Base-by-base conservation (phyloP, 176 grass and related monocot species). In the Avena sativa region DNA sequence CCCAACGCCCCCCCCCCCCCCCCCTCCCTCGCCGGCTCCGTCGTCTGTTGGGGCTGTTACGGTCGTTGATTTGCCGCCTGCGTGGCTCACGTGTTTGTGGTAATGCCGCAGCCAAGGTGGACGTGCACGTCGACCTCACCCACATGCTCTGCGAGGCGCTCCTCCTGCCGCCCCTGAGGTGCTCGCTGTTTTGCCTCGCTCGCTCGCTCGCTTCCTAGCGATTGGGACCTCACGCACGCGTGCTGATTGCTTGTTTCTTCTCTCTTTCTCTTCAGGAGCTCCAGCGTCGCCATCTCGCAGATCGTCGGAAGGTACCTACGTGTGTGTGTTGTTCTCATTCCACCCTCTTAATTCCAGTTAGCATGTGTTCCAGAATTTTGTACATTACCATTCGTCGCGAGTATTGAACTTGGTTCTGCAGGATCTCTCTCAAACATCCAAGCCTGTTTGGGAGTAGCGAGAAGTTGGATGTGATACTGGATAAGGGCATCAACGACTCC, bases 401-500 rank as follows among this genome's bases (percentile, higher is more conserved):
- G 16, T 87, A 71, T 28, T 74, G 6, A 76, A 49, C 10, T 84
- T 75, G 69, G 28, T 11, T 80, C 84, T 75, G 43, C 62, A 99
- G 97, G 51, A 84, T 99, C 58, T 91, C 92, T 26, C 64, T 99
- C 58, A 99, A 99, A 79, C 94, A 99, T 71, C 94, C 94, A 23
- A 99, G 66, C 69, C 82, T 94, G 3, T 94, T 99, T 53, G 97
- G 97, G 79, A 89, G 89, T 43, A 94, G 75, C 8, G 97, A 99
- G 78, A 99, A 99, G 58, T 90, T 99, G 83, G 97, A 99, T 66
- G 76, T 96, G 30, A 87, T 92, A 83, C 87, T 93, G 85, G 92
- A 99, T 84, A 96, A 99, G 87, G 94, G 97, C 19, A 79, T 99
- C 47, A 91, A 94, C 30, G 97, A 99, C 73, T 96, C 97, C n/a